Evolutionary conservation across 495 filamentous ascomycete species (phyloP), one percentile per base, ranked within the genome.

Genomic region (Xeromyces bisporus): DNA sequence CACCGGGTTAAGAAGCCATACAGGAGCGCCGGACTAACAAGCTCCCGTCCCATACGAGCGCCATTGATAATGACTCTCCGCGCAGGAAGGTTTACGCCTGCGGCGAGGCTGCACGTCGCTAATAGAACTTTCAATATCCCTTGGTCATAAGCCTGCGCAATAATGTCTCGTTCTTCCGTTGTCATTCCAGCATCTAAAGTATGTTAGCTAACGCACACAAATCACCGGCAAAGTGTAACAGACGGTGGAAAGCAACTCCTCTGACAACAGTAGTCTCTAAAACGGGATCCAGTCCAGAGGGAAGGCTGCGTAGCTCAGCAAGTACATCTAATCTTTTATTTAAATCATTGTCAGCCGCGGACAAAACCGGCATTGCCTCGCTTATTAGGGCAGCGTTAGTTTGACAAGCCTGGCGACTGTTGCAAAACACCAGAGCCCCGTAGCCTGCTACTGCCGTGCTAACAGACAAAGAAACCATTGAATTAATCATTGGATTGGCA

Each of bases 61-160:
- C 72, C 74, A 43, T 82, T 75, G 17, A 89, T 67, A 23, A 89
- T 83, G 2, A 89, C 81, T 40, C 81, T 57, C 38, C 81, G 58
- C 7, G 81, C 81, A 2, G 67, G 69, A 25, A 81, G 59, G 51
- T 89, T 89, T 26, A 89, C 79, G 8, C 81, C 81, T 23, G 81
- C 80, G n/a, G 81, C 80, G 34, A 89, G 70, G 38, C 77, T 83
- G 36, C 79, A 83, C 9, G 81, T 89, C 12, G 81, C 82, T 10
- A 81, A 76, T 21, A 84, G 73, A 1, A 83, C 70, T 39, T 71
- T 80, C 17, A 89, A 39, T 2, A 65, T 52, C 1, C 81, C 78
- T 18, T 58, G 52, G 42, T 86, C 77, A 39, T 85, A 89, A 7
- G 78, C 75, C 21, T 63, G 63, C 3, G 76, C 74, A 29, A 86